Base-by-base conservation (phyloP, 805 yeast genomes). In the Teunomyces kruisii region DNA sequence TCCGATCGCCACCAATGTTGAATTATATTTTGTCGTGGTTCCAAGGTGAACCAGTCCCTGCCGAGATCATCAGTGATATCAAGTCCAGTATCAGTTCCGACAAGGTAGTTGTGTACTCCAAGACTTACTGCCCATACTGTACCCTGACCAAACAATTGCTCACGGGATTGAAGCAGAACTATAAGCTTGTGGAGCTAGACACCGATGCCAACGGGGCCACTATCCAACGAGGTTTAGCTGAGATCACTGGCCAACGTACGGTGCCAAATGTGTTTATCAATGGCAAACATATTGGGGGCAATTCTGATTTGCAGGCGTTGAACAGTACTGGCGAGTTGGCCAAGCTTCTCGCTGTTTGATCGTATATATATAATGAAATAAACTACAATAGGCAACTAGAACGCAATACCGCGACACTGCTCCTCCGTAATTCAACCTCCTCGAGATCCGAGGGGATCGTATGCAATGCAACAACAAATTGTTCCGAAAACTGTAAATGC, bases 61-160 rank as follows among this genome's bases (percentile, higher is more conserved):
- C 45, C 3, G 55, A 47, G 39, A 39, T 45, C 17, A 27, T 46
- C 4, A 45, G 42, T 24, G 50, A 45, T 16, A 31, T 56, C 32
- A 41, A 47, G 29, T 28, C 26, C 12, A 35, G 37, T 8, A 50
- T 56, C 13, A 45, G 27, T 8, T 29, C 50, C 6, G 44, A 53
- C 32, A 52, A 51, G 39, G 50, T 61, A 2, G 55, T 58, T 14
- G 58, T 62, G 5, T 62, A 50, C 37, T 65, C 70, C 41, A 67
- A 67, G 52, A 32, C 65, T 40, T 72, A 73, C 53, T 71, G 80
- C 52, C 79, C 80, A 30, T 68, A 69, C 53, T 57, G 73, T 69
- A 19, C 43, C 49, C 46, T 65, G 67, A 44, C 70, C 74, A 81
- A 74, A 70, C 62, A 60, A 35, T 42, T 57, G 16, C 45, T 62